phyloP scores from a whole-genome alignment of 148 eudicot species.

The Camellia sinensis region DNA sequence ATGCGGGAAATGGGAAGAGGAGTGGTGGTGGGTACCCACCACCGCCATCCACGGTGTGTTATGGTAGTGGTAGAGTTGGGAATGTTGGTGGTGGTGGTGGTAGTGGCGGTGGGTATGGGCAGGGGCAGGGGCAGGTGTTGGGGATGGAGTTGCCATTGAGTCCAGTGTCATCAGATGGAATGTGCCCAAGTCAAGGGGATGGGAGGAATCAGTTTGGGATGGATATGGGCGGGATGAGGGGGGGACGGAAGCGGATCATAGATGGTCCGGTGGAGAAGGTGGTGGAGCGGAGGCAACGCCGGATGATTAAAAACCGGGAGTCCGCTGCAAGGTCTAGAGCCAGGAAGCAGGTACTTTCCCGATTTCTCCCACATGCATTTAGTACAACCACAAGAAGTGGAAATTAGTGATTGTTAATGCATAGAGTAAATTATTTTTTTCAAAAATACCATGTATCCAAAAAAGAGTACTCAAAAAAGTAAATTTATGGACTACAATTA shows the following conservation, averaged over 20 bases:
- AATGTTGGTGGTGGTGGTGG: slow-evolving; percentile 36
- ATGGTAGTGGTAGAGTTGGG: slow-evolving; percentile 47
- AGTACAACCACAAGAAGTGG: no score
- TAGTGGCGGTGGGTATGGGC: slow-evolving; percentile 26
- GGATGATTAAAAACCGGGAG: slow-evolving; percentile 90
- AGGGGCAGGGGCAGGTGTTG: slow-evolving; percentile 22
- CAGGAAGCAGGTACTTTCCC: slow-evolving; percentile 65
- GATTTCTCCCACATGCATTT: background rate
- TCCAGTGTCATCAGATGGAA: slow-evolving; percentile 65
- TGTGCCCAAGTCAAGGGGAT: slow-evolving; percentile 50
- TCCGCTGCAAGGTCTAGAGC: slow-evolving; percentile 97
- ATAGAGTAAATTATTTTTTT: no score
- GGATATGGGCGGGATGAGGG: slow-evolving; percentile 52
- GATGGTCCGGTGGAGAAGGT: slow-evolving; percentile 86
- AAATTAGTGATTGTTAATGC: no score
- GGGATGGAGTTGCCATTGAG: slow-evolving; percentile 62
- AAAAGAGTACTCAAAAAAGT: no score
- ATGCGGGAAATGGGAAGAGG: slow-evolving; percentile 35
- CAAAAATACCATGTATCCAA: no score
- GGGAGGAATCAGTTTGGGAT: slow-evolving; percentile 48
- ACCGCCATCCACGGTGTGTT: slow-evolving; percentile 31
- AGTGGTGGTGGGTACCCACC: slow-evolving; percentile 38
- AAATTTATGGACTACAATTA: no score
- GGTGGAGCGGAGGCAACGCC: slow-evolving; percentile 83
- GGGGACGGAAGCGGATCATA: slow-evolving; percentile 58